Conservation (phyloP, 192 early-diverging fungal genomes). For the Anaeromyces robustus region DNA sequence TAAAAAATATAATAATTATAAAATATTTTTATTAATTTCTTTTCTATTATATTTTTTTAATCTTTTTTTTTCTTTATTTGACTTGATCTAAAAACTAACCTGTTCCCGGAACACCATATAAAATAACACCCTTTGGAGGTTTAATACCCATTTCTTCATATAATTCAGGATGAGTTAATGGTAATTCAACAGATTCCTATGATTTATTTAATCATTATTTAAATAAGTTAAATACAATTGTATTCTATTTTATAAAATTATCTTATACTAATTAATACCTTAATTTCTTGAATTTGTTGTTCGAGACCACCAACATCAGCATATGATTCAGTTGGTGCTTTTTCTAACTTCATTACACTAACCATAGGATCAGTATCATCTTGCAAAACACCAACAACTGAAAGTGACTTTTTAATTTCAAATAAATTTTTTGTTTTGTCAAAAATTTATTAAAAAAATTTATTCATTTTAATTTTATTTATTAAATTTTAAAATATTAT, state of each 20-base stretch:
- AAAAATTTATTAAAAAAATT: no score
- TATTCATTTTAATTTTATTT: no score
- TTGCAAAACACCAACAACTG: slow-evolving; percentile 84
- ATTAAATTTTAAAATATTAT: no score
- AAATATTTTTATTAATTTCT: no score
- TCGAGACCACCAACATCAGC: slow-evolving; percentile 95
- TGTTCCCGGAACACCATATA: slow-evolving; percentile 88
- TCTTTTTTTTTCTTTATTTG: background rate
- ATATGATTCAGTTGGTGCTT: slow-evolving; percentile 97
- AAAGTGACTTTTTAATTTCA: slow-evolving; percentile 54
- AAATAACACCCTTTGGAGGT: slow-evolving; percentile 91
- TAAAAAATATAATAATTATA: no score
- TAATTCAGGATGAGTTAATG: slow-evolving; percentile 88
- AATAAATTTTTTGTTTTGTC: no score
- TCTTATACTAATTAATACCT: background rate
- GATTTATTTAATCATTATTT: background rate
- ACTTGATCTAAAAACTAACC: slow-evolving; percentile 8
- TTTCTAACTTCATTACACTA: slow-evolving; percentile 97
- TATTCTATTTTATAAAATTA: slow-evolving; percentile 1
- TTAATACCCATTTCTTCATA: slow-evolving; percentile 99
- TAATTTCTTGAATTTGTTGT: slow-evolving; percentile 94
- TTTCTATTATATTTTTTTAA: no score
- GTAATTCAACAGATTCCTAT: slow-evolving; percentile 94
- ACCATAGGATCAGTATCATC: slow-evolving; percentile 98
- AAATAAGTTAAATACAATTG: background rate